These are phyloP conservation scores for Penicillium ucsense DNA, from an alignment of 495 filamentous ascomycete genomes.

Conservation along the genomic window DNA sequence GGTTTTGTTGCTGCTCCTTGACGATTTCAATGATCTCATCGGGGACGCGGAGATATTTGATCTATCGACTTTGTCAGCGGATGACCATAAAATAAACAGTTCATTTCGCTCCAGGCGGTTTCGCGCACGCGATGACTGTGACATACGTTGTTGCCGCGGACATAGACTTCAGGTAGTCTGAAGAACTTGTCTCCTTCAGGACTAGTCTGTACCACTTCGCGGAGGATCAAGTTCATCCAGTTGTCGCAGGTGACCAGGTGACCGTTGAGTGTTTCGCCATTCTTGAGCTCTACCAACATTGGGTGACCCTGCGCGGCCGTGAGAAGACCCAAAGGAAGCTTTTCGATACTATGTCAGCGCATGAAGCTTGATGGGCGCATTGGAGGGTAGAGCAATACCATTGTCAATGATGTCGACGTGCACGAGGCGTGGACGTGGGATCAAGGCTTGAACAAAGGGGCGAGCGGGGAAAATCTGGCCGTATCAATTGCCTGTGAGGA, in stretches of 20 bases:
- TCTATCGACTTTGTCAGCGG: slow-evolving; percentile 42
- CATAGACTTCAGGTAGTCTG: slow-evolving; percentile 84
- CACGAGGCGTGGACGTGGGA: slow-evolving; percentile 10
- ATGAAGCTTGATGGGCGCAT: background rate
- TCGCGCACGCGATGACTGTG: background rate
- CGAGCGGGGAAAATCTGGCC: no score
- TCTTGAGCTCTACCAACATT: slow-evolving; percentile 99
- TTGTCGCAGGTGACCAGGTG: slow-evolving; percentile 94
- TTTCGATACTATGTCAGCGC: slow-evolving; percentile 1
- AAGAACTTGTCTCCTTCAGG: slow-evolving; percentile 91
- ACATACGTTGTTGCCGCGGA: slow-evolving; percentile 90
- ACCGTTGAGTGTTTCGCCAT: slow-evolving; percentile 94
- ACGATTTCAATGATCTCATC: slow-evolving; percentile 92
- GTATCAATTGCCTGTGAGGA: no score
- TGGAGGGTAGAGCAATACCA: slow-evolving; percentile 10
- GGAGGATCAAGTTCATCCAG: slow-evolving; percentile 97
- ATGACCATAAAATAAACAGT: background rate
- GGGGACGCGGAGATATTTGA: slow-evolving; percentile 94
- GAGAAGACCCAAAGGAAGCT: slow-evolving; percentile 89
- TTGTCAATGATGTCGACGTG: slow-evolving; percentile 12
- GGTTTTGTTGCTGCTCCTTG: slow-evolving; percentile 72
- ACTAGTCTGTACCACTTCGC: slow-evolving; percentile 96
- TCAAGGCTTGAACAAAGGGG: background rate
- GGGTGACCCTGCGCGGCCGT: slow-evolving; percentile 95
- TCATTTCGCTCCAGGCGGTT: background rate